phyloP scores from a whole-genome alignment of 306 rosid genomes.

The Rosa chinensis region DNA sequence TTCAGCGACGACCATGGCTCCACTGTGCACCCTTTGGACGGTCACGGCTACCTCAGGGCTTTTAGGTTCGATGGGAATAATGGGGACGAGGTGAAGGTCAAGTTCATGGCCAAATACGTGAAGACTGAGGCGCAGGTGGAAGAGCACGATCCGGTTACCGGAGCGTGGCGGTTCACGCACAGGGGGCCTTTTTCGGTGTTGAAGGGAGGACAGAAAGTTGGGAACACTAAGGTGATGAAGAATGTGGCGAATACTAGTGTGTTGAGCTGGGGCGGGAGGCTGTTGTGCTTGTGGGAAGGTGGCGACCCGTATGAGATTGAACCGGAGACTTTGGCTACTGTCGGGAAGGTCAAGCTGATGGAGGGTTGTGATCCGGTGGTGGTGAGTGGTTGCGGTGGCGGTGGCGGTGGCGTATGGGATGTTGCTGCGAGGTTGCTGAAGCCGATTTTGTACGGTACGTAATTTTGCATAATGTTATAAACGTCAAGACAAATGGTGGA shows the following conservation, averaged over 20 bases:
- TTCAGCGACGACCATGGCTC: conserved; percentile 88
- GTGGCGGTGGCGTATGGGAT: conserved; percentile 47
- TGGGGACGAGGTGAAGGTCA: conserved; percentile 26
- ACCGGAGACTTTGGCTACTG: conserved; percentile 57
- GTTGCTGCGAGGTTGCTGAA: conserved; percentile 63
- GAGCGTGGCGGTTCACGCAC: conserved; percentile 70
- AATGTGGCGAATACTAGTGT: conserved; percentile 97
- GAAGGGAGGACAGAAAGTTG: conserved; percentile 76
- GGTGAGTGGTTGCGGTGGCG: not conserved
- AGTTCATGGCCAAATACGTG: conserved; percentile 85
- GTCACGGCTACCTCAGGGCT: conserved; percentile 85
- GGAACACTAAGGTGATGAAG: conserved; percentile 96
- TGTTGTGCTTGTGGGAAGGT: conserved; percentile 93
- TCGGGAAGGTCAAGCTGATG: conserved; percentile 48
- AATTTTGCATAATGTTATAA: not conserved
- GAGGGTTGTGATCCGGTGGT: conserved; percentile 27
- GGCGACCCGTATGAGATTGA: conserved; percentile 87
- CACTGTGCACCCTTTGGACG: conserved; percentile 85
- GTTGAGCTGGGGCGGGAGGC: conserved; percentile 62
- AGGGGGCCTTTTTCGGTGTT: conserved; percentile 91
- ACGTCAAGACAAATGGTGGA: not conserved
- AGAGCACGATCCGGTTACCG: conserved; percentile 58
- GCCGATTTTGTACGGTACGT: conserved; percentile 75
- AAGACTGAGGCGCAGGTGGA: conserved; percentile 77
- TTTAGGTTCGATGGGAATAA: conserved; percentile 43